Evolutionary conservation across 73 alveolate genomes (phyloP).

Genomic region (Paramecium caudatum): DNA sequence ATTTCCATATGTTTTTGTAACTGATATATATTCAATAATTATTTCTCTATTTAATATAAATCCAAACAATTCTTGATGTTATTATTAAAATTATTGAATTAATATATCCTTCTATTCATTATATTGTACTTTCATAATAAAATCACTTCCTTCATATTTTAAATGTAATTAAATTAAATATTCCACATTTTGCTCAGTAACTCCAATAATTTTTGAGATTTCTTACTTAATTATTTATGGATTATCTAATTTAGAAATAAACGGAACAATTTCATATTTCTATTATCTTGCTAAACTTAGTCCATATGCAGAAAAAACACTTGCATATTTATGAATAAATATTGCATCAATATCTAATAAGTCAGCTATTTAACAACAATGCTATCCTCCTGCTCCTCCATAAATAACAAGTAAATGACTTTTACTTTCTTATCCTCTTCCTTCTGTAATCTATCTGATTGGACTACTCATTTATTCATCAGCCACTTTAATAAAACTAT

Average conservation of each 20-base stretch:
- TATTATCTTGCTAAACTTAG: slow-evolving; percentile 67
- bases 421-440: slow-evolving; percentile 88
- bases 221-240: not conserved
- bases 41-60: slow-evolving; percentile 79
- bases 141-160: slow-evolving; percentile 90
- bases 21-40: slow-evolving; percentile 81
- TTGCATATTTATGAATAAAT: slow-evolving; percentile 83
- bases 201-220: not conserved
- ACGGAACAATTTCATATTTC: slow-evolving; percentile 71
- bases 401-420: slow-evolving; percentile 85
- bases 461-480: slow-evolving; percentile 95
- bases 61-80: slow-evolving; percentile 88
- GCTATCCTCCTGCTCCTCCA: slow-evolving; percentile 98
- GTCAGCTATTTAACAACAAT: slow-evolving; percentile 91
- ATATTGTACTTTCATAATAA: slow-evolving; percentile 79
- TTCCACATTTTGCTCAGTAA: not conserved
- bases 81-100: slow-evolving; percentile 61
- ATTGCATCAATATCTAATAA: slow-evolving; percentile 84
- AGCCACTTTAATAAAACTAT: slow-evolving; percentile 92
- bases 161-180: slow-evolving; percentile 75
- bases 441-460: slow-evolving; percentile 86
- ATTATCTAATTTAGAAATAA: not conserved
- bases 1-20: slow-evolving; percentile 76
- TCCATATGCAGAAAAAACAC: slow-evolving; percentile 75
- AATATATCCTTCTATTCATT: slow-evolving; percentile 4